Evolutionary conservation across 2,329 filamentous ascomycete species (phyloP).

Genomic region (Colletotrichum sp.): DNA sequence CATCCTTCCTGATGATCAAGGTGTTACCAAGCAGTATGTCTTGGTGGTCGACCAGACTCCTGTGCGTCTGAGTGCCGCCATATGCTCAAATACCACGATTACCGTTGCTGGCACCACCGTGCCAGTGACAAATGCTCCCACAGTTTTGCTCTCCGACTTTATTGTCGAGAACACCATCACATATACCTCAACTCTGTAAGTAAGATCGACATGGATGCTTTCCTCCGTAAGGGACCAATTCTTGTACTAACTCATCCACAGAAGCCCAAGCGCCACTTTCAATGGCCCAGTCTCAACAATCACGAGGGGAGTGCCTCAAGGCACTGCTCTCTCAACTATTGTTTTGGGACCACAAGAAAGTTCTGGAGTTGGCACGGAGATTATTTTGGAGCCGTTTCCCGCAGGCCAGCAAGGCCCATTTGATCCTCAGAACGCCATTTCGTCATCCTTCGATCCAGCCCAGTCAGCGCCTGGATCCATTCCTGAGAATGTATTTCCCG

Average conservation of each 20-base stretch:
- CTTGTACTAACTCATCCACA: background rate
- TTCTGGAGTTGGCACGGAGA: background rate
- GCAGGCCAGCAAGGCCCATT: background rate
- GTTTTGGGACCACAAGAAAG: background rate
- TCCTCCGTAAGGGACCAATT: background rate
- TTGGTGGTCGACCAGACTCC: background rate
- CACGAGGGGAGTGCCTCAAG: background rate
- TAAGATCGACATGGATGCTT: background rate
- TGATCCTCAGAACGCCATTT: background rate
- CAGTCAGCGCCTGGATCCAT: background rate
- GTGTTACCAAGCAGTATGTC: background rate
- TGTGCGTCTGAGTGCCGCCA: background rate
- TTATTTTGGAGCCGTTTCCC: background rate
- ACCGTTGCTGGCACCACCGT: background rate
- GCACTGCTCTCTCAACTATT: background rate
- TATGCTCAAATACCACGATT: conserved; percentile 4
- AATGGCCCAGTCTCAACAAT: background rate
- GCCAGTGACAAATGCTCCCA: conserved; percentile 1
- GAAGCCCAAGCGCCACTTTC: background rate
- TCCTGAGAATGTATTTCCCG: background rate
- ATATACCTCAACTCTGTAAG: background rate
- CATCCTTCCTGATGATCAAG: background rate
- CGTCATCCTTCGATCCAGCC: background rate
- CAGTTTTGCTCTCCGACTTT: background rate
- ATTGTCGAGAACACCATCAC: background rate